A percentile compares a stretch with the other conserved stretches of the same genome.
These are phyloP conservation scores for Ustilago trichophora DNA, from an alignment of 1,284 basidiomycete species.

Conservation along the genomic window DNA sequence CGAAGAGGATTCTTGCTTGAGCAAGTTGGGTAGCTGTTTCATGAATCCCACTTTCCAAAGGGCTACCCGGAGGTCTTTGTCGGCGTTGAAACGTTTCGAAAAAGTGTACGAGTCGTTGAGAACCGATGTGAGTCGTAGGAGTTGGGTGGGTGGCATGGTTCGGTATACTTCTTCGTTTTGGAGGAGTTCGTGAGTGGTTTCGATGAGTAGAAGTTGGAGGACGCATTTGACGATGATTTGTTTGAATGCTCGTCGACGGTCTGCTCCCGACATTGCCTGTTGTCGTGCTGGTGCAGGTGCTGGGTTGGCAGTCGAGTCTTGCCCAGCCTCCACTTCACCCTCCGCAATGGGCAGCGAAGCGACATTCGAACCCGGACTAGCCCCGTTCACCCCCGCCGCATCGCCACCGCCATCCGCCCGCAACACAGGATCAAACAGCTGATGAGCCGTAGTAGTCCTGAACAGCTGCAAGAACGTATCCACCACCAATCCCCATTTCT, in stretches of 20 bases:
- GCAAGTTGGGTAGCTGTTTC: slow-evolving; percentile 97
- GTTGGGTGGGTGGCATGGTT: slow-evolving; percentile 91
- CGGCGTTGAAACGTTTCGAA: slow-evolving; percentile 95
- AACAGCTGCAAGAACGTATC: slow-evolving; percentile 95
- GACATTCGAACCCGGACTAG: too few species aligned
- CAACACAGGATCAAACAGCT: slow-evolving; percentile 87
- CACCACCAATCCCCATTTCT: slow-evolving; percentile 90
- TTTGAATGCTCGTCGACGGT: slow-evolving; percentile 90
- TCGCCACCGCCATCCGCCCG: slow-evolving; percentile 74
- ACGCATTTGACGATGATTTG: slow-evolving; percentile 99
- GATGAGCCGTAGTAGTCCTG: slow-evolving; percentile 95
- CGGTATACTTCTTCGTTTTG: slow-evolving; percentile 78
- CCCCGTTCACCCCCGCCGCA: too few species aligned
- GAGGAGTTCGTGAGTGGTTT: slow-evolving; percentile 94
- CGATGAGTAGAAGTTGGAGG: slow-evolving; percentile 92
- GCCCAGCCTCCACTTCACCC: too few species aligned
- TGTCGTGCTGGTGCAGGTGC: not conserved
- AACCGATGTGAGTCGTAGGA: slow-evolving; percentile 90
- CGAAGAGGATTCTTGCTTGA: slow-evolving; percentile 97
- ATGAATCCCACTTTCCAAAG: slow-evolving; percentile 99
- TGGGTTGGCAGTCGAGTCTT: too few species aligned
- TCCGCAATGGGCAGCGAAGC: too few species aligned
- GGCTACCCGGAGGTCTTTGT: slow-evolving; percentile 94
- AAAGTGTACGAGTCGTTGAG: slow-evolving; percentile 98
- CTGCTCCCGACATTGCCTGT: slow-evolving; percentile 70